Evolutionary conservation across 2,329 filamentous ascomycete species (phyloP), one percentile per base, ranked within the genome.

Genomic region (Leptographium procerum): DNA sequence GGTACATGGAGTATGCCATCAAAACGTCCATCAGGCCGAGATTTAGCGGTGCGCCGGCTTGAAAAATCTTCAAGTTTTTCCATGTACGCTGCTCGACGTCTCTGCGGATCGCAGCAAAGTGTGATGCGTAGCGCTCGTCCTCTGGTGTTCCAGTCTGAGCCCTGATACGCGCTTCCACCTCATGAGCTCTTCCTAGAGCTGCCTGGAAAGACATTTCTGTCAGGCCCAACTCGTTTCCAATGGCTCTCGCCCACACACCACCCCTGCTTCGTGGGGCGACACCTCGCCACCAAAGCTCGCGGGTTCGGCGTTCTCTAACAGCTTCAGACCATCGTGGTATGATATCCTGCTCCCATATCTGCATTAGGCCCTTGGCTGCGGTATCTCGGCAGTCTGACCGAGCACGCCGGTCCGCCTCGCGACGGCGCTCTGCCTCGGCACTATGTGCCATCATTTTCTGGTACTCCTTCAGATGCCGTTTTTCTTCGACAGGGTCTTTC

Each of bases 401-500:
- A 63, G 71, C 78, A 67, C 71, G 72, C 57, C 76, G 75, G 19
- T 75, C 73, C 0, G 76, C 77, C 64, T 85, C 82, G 63, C 74
- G 81, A 66, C 79, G 79, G 59, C 80, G 79, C 34, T 86, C 83
- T 0, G 81, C 79, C 65, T 83, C 81, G 56, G 75, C 70, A 64
- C 82, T 84, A 51, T 75, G 75, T 0, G 77, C 78, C 86, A 92
- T 89, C 87, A 94, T 91, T 69, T 80, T 84, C 71, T 91, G 86
- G 68, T 91, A 94, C 69, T 94, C 85, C 66, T 83, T 91, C 64
- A 99, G 69, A 71, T 99, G 94, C 64, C 86, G 86, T 69, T 83
- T 88, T 73, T 99, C 94, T 71, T 99, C 94, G 57, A 88, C 88
- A 2, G 90, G 91, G 64, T 94, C 85, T 72, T 94, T 94, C 1